Evolutionary conservation across 2,329 filamentous ascomycete genomes (phyloP).

Genomic region (Colletotrichum sp.): DNA sequence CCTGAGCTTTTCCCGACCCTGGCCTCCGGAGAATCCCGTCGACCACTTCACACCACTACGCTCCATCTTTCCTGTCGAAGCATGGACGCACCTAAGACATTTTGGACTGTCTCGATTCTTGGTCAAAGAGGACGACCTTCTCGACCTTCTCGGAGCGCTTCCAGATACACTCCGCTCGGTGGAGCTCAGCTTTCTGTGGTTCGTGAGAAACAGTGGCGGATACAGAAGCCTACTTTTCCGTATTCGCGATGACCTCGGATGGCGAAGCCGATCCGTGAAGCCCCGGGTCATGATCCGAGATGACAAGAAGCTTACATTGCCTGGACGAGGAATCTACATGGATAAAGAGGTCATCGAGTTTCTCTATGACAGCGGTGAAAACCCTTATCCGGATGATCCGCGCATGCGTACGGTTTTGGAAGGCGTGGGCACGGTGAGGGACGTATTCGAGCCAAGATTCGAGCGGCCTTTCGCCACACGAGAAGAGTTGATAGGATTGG

Average conservation of each 20-base stretch:
- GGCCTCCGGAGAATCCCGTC: background rate
- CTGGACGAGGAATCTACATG: background rate
- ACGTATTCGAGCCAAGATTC: background rate
- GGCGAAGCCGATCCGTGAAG: constrained; percentile 16
- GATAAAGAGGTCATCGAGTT: constrained; percentile 21
- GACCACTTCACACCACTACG: constrained; percentile 24
- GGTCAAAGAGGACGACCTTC: constrained; percentile 28
- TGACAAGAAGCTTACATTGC: background rate
- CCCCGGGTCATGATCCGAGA: background rate
- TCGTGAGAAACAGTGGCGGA: constrained; percentile 17
- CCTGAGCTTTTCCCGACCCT: no score
- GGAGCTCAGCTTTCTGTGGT: constrained; percentile 36
- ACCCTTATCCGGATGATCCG: constrained; percentile 20
- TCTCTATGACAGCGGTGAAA: constrained; percentile 26
- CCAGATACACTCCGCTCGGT: constrained; percentile 32
- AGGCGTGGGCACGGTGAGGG: background rate
- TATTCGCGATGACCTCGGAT: constrained; percentile 25
- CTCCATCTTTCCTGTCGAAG: constrained; percentile 32
- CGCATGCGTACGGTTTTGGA: background rate
- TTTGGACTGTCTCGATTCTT: constrained; percentile 33
- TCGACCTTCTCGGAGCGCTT: constrained; percentile 30
- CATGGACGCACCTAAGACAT: constrained; percentile 31
- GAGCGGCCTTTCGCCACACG: background rate
- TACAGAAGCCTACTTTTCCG: constrained; percentile 21
- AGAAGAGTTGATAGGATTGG: background rate